phyloP scores from a whole-genome alignment of 2,329 filamentous ascomycete genomes.

The Dactylellina sp. region DNA sequence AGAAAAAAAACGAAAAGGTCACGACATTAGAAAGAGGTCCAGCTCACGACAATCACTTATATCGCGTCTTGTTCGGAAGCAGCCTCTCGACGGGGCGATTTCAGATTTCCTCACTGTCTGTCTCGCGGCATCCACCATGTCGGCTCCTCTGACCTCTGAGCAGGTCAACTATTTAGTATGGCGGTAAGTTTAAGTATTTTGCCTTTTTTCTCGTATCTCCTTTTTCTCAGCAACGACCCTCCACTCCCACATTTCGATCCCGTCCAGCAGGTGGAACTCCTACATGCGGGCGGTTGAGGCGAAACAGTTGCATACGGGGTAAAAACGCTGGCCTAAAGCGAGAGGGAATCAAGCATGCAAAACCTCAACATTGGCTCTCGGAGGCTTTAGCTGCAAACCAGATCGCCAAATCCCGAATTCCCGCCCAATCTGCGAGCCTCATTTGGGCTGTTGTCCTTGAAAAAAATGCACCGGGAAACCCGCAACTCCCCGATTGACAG shows the following conservation, averaged over 20 bases:
- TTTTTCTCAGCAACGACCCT: constrained; percentile 6
- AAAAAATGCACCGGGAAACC: constrained; percentile 45
- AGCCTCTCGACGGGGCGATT: constrained; percentile 53
- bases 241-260: constrained; percentile 23
- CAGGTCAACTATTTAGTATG: constrained; percentile 57
- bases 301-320: constrained; percentile 29
- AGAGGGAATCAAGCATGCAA: constrained; percentile 35
- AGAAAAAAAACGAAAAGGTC: neutral
- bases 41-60: constrained; percentile 29
- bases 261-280: constrained; percentile 23
- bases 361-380: constrained; percentile 33
- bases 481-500: constrained; percentile 52
- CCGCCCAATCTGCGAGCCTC: constrained; percentile 49
- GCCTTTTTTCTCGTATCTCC: constrained; percentile 23
- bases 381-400: constrained; percentile 44
- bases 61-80: constrained; percentile 56
- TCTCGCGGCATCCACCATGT: constrained; percentile 46
- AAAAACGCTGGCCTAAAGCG: constrained; percentile 11
- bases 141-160: constrained; percentile 56
- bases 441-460: constrained; percentile 27
- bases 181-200: constrained; percentile 44
- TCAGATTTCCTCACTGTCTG: constrained; percentile 39
- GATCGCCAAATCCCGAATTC: constrained; percentile 54
- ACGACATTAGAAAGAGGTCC: constrained; percentile 2
- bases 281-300: constrained; percentile 33